Percentiles rank a stretch among this genome's conserved stretches.
phyloP scores from a whole-genome alignment of 352 stramenopile genomes.

The Globisporangium rhizosaccharum region DNA sequence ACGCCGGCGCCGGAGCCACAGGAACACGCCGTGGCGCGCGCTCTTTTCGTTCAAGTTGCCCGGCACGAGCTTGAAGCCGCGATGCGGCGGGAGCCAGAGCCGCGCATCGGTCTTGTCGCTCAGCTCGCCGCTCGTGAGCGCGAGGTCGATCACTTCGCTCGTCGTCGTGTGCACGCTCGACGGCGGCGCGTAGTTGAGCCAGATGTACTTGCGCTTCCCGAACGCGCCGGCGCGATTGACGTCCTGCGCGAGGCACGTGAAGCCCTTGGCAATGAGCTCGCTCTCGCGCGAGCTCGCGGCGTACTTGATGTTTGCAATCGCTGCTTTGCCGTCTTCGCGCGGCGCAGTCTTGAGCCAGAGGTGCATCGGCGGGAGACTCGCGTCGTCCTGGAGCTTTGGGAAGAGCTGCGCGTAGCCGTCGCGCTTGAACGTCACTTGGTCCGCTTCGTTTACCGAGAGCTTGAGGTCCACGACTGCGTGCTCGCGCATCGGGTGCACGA shows the following conservation, averaged over 20 bases:
- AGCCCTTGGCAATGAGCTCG: conserved; percentile 69
- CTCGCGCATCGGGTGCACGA: conserved; percentile 46
- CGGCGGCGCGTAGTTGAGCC: conserved; percentile 51
- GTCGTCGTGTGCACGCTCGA: conserved; percentile 33
- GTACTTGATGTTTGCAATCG: conserved; percentile 67
- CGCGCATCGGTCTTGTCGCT: conserved; percentile 58
- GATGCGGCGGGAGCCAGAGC: conserved; percentile 61
- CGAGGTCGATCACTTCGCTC: conserved; percentile 65
- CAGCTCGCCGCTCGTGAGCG: conserved; percentile 55
- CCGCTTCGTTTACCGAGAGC: conserved; percentile 51
- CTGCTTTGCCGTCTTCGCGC: conserved; percentile 56
- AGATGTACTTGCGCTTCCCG: conserved; percentile 75
- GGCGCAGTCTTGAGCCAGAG: conserved; percentile 56
- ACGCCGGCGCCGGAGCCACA: conserved; percentile 52
- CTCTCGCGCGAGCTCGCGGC: conserved; percentile 52
- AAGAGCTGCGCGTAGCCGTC: conserved; percentile 58
- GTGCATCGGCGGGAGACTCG: conserved; percentile 29
- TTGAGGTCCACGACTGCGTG: conserved; percentile 56
- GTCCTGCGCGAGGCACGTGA: conserved; percentile 71
- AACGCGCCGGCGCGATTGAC: conserved; percentile 56
- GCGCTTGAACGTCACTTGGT: conserved; percentile 46
- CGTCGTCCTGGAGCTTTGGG: conserved; percentile 48
- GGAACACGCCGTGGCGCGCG: conserved; percentile 44
- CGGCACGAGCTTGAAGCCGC: conserved; percentile 67
- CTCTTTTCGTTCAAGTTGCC: conserved; percentile 70